Evolutionary conservation across 2,329 filamentous ascomycete genomes (phyloP).

Genomic region (Paracamarosporium sp.): DNA sequence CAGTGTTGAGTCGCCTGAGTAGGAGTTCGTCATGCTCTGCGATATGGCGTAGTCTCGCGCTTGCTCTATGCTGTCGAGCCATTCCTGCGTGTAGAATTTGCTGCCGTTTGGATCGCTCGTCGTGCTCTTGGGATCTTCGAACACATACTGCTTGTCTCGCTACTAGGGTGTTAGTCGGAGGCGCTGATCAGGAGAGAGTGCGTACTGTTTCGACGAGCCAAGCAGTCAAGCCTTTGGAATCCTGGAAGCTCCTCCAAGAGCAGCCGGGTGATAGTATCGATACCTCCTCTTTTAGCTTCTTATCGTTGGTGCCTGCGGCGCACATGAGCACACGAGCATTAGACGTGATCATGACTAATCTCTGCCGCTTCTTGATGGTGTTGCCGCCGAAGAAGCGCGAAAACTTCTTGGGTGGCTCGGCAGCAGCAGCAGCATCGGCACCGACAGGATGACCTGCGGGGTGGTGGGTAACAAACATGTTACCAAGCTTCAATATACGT

Average conservation of each 20-base stretch:
- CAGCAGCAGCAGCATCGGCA: constrained; percentile 65
- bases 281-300: constrained; percentile 91
- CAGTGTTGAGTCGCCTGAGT: constrained; percentile 61
- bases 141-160: constrained; percentile 89
- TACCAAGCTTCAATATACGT: constrained; percentile 91
- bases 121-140: constrained; percentile 87
- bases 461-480: constrained; percentile 82
- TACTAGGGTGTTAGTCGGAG: constrained; percentile 47
- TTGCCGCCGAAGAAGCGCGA: constrained; percentile 92
- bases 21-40: constrained; percentile 71
- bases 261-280: constrained; percentile 79
- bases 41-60: constrained; percentile 84
- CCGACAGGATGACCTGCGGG: constrained; percentile 78
- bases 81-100: constrained; percentile 80
- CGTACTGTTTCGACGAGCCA: constrained; percentile 96
- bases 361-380: constrained; percentile 89
- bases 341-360: constrained; percentile 93
- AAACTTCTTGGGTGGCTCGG: constrained; percentile 80
- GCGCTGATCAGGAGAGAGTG: constrained; percentile 22
- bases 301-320: constrained; percentile 91
- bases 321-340: constrained; percentile 89
- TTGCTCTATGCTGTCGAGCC: constrained; percentile 87
- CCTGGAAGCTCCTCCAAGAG: constrained; percentile 79
- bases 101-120: constrained; percentile 67
- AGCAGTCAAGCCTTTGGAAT: constrained; percentile 84